Base-by-base conservation (phyloP, 768 basidiomycete species). In the Cystobasidium onofrii region DNA sequence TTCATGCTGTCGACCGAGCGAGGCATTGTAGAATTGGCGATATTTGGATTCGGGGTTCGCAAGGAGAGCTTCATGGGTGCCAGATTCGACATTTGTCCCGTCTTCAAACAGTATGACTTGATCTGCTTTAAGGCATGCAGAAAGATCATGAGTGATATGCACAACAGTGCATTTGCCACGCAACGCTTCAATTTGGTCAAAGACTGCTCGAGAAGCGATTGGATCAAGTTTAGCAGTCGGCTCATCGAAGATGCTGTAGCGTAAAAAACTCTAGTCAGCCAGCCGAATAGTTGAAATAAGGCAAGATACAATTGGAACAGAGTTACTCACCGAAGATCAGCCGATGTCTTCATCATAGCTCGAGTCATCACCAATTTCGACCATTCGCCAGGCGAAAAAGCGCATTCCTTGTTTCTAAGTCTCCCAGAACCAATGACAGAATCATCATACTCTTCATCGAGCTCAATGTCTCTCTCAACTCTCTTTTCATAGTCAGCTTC, bases 91-190 rank as follows among this genome's bases (percentile, higher is more conserved):
- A 23, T 69, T 13, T 18, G 44, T 36, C 9, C 73, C 46, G 6
- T 73, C 72, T 18, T 63, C 60, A 27, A 73, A 65, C 36, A 73
- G 13, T 17, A 73, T 70, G 63, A 73, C 46, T 31, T 65, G 72
- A 44, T 73, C 72, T 23, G 72, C 72, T 65, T 70, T 39, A 20
- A 52, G 23, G 39, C 62, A 63, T 33, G 72, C 60, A 1, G 41
- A 20, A 1, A 73, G 43, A 15, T 65, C 46, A 29, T 73, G 72
- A 7, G 72, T 73, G 31, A 73, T 44, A 43, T 73, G 64, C 6
- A 73, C 36, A 9, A 52, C 50, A 20, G 72, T 73, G 17, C 43
- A 27, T 31, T 43, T 4, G 23, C 72, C 72, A 18, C 72, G 72
- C 4, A 64, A 36, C 12, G 27, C 10, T 36, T 64, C 60, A 62